These are phyloP conservation scores for Bretschneidera sinensis DNA, from an alignment of 345 rosid species.

Conservation along the genomic window DNA sequence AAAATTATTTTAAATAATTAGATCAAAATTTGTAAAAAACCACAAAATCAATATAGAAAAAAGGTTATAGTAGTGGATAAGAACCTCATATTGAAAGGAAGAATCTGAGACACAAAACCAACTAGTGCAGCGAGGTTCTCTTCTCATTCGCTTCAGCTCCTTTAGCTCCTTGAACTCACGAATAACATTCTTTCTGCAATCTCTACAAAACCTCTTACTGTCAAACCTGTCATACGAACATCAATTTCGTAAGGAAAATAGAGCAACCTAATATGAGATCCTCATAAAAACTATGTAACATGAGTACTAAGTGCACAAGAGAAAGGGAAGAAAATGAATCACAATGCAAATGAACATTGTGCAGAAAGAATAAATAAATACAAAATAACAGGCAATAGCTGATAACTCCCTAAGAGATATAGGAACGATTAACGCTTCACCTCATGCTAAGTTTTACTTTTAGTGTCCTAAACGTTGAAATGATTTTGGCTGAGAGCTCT, in stretches of 20 bases:
- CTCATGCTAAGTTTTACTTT: too few species aligned
- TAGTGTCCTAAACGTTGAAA: not conserved
- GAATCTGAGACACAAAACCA: slow-evolving; percentile 94
- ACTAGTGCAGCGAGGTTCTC: slow-evolving; percentile 81
- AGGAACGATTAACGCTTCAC: not conserved
- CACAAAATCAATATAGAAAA: not conserved
- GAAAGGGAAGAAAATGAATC: not conserved
- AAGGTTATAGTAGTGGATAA: slow-evolving; percentile 10
- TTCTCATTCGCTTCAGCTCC: slow-evolving; percentile 85
- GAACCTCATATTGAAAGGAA: slow-evolving; percentile 79
- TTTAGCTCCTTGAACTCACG: slow-evolving; percentile 94
- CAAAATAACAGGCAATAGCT: not conserved
- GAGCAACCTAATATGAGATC: slow-evolving; percentile 6
- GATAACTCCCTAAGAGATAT: not conserved
- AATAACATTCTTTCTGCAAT: slow-evolving; percentile 86
- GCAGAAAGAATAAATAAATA: too few species aligned
- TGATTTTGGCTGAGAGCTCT: not conserved
- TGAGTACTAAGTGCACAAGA: not conserved
- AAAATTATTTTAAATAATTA: slow-evolving; percentile 1
- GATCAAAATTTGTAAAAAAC: not conserved
- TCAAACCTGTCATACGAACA: slow-evolving; percentile 63
- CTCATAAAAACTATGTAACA: not conserved
- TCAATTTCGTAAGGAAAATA: slow-evolving; percentile 11
- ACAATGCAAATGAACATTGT: not conserved
- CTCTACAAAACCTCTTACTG: slow-evolving; percentile 96